Evolutionary conservation across 1,284 basidiomycete genomes (phyloP).

Genomic region (Austroboletus sp.): DNA sequence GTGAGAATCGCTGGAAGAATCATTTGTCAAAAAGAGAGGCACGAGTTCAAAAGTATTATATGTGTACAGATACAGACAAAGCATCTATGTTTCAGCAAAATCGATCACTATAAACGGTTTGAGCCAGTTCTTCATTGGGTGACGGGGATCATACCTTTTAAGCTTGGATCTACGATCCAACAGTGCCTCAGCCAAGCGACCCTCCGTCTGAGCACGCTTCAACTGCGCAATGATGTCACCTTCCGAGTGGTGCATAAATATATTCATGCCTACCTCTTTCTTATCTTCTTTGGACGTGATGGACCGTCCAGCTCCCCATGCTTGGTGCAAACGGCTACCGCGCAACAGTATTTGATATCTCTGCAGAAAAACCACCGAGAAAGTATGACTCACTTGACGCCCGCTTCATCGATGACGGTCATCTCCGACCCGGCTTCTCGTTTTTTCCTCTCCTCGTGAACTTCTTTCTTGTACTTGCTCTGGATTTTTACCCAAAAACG

Average conservation of each 20-base stretch:
- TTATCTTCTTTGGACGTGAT: conserved; percentile 67
- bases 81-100: conserved; percentile 45
- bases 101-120: conserved; percentile 44
- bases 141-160: conserved; percentile 65
- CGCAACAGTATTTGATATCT: conserved; percentile 3
- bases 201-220: conserved; percentile 81
- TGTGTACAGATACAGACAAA: conserved; percentile 11
- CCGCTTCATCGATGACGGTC: conserved; percentile 59
- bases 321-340: conserved; percentile 68
- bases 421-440: conserved; percentile 54
- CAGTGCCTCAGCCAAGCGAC: conserved; percentile 80
- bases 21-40: conserved; percentile 1
- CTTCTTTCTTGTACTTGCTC: conserved; percentile 83
- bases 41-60: conserved; percentile 8
- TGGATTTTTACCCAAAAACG: conserved; percentile 86
- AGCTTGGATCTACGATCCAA: conserved; percentile 84
- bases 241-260: conserved; percentile 7
- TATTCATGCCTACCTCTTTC: conserved; percentile 48
- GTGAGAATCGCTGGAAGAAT: conserved; percentile 1
- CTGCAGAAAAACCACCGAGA: conserved; percentile 4
- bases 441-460: conserved; percentile 72
- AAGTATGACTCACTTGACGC: conserved; percentile 54
- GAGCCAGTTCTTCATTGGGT: conserved; percentile 2
- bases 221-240: conserved; percentile 42
- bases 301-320: conserved; percentile 79